Conservation (phyloP, 805 yeast species). For the Candida argentea region DNA sequence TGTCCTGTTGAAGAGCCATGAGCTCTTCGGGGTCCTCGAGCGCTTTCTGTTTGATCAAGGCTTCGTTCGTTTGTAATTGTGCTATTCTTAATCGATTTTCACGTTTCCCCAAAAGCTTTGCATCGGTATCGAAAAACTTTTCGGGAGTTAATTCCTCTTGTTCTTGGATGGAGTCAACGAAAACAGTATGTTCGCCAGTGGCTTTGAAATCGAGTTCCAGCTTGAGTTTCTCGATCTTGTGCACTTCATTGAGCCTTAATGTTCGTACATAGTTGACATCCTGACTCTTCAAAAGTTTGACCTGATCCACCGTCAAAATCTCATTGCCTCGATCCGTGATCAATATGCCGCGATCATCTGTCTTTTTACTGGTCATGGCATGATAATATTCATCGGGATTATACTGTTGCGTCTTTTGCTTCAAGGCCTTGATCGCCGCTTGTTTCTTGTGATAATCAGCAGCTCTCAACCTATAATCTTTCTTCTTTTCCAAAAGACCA, state of each 20-base stretch:
- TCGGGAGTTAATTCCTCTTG: conserved; percentile 54
- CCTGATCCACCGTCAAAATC: conserved; percentile 59
- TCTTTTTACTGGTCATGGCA: conserved; percentile 68
- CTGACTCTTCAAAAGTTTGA: conserved; percentile 78
- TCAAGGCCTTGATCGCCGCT: conserved; percentile 58
- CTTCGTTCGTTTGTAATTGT: conserved; percentile 41
- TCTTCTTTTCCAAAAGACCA: conserved; percentile 88
- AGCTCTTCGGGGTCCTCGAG: conserved; percentile 17
- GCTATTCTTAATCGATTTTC: conserved; percentile 62
- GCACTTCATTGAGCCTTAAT: conserved; percentile 56
- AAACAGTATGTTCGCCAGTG: conserved; percentile 74
- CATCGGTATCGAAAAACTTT: conserved; percentile 60
- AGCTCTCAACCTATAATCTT: conserved; percentile 40
- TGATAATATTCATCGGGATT: conserved; percentile 96
- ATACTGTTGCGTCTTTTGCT: conserved; percentile 58
- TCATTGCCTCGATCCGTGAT: conserved; percentile 57
- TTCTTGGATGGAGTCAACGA: conserved; percentile 56
- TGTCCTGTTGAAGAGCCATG: conserved; percentile 37
- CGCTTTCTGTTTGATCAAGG: conserved; percentile 18
- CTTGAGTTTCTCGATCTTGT: conserved; percentile 50
- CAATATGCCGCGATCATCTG: conserved; percentile 63
- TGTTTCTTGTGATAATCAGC: conserved; percentile 49
- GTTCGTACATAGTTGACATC: conserved; percentile 82
- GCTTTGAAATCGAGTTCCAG: conserved; percentile 40
- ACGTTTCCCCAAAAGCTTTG: conserved; percentile 45